These are phyloP conservation scores for Fragilariopsis cylindrus DNA, from an alignment of 108 stramenopile genomes.

Conservation along the genomic window DNA sequence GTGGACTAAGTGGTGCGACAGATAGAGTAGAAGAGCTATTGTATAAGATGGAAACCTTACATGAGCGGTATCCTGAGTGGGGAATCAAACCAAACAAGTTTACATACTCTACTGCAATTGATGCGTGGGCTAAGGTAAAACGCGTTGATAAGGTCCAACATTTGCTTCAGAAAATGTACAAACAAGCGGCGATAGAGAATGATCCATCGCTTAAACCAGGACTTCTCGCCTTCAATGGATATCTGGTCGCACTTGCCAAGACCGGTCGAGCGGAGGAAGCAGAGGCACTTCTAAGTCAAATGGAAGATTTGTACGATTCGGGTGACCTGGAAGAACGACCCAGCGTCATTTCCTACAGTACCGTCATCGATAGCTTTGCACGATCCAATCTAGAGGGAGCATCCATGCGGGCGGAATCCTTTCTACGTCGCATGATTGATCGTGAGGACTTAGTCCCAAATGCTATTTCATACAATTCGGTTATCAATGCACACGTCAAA, in stretches of 20 bases:
- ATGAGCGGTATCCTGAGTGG: constrained; percentile 29
- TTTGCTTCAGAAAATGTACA: constrained; percentile 52
- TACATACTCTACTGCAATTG: constrained; percentile 61
- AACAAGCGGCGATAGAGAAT: constrained; percentile 28
- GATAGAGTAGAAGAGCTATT: constrained; percentile 60
- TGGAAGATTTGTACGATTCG: constrained; percentile 68
- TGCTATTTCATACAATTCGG: constrained; percentile 39
- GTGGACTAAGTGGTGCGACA: constrained; percentile 47
- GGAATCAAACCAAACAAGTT: constrained; percentile 53
- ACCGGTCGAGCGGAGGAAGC: constrained; percentile 45
- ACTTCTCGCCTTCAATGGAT: constrained; percentile 57
- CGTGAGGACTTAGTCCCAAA: constrained; percentile 26
- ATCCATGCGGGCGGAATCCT: constrained; percentile 20
- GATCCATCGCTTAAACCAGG: constrained; percentile 24
- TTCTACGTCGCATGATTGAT: constrained; percentile 37
- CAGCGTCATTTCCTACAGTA: constrained; percentile 69
- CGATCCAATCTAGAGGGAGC: constrained; percentile 36
- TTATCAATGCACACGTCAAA: constrained; percentile 43
- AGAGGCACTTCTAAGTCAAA: constrained; percentile 50
- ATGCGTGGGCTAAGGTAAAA: constrained; percentile 64
- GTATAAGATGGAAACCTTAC: constrained; percentile 55
- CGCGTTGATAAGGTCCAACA: constrained; percentile 26
- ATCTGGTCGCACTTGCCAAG: constrained; percentile 59
- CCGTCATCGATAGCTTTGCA: constrained; percentile 72
- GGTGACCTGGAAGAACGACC: constrained; percentile 66